Conservation (phyloP, 2,329 filamentous ascomycete genomes). For the Hortaea werneckii region DNA sequence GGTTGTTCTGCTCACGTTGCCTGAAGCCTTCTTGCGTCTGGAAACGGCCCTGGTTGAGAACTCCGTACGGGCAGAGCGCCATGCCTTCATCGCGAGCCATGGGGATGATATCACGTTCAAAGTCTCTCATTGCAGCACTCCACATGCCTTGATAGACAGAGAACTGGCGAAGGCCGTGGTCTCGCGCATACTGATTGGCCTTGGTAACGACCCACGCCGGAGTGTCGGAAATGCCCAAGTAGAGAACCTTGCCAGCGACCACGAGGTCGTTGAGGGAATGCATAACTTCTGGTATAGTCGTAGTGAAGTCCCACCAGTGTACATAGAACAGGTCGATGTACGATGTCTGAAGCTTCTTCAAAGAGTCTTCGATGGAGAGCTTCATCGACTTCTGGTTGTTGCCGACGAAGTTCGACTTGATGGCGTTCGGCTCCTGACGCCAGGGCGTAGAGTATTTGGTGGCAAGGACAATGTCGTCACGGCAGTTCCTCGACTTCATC, state of each 20-base stretch:
- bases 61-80: slow-evolving; percentile 47
- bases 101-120: slow-evolving; percentile 44
- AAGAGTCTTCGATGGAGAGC: slow-evolving; percentile 32
- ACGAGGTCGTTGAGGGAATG: slow-evolving; percentile 55
- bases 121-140: slow-evolving; percentile 51
- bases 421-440: not conserved
- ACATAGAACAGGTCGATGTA: slow-evolving; percentile 52
- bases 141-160: slow-evolving; percentile 58
- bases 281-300: slow-evolving; percentile 57
- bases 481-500: slow-evolving; percentile 19
- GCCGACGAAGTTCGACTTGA: slow-evolving; percentile 41
- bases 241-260: slow-evolving; percentile 51
- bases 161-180: slow-evolving; percentile 61
- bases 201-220: slow-evolving; percentile 50
- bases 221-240: slow-evolving; percentile 57
- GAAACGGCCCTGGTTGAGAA: slow-evolving; percentile 39
- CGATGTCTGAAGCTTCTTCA: slow-evolving; percentile 49
- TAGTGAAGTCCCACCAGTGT: slow-evolving; percentile 54
- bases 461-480: slow-evolving; percentile 56
- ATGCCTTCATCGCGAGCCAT: slow-evolving; percentile 56
- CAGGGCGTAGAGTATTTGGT: slow-evolving; percentile 44
- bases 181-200: slow-evolving; percentile 53
- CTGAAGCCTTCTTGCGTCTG: slow-evolving; percentile 24
- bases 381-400: slow-evolving; percentile 54
- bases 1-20: slow-evolving; percentile 1